These are phyloP conservation scores for Penicillium sp. DNA, from an alignment of 2,329 filamentous ascomycete species.

Conservation along the genomic window DNA sequence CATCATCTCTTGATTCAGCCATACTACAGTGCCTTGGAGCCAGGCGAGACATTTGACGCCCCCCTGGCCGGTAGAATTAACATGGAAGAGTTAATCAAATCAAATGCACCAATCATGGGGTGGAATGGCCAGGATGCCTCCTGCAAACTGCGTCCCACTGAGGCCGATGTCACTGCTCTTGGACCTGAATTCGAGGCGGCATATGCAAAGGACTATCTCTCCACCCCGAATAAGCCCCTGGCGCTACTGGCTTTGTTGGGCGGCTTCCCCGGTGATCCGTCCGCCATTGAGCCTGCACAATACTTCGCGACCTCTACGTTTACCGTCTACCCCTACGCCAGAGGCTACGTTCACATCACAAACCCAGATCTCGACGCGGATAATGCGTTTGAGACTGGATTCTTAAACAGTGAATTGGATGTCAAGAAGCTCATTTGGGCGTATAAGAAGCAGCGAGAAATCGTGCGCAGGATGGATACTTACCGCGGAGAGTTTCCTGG, in stretches of 20 bases:
- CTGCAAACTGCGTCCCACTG: conserved; percentile 71
- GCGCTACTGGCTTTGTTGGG: conserved; percentile 2
- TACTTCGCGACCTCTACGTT: conserved; percentile 2
- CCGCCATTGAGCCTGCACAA: background rate
- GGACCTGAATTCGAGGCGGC: conserved; percentile 66
- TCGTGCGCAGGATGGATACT: conserved; percentile 71
- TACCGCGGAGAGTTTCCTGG: conserved; percentile 69
- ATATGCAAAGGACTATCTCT: conserved; percentile 79
- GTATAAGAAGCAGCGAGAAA: conserved; percentile 79
- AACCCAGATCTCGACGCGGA: conserved; percentile 69
- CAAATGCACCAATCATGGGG: conserved; percentile 73
- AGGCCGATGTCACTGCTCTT: conserved; percentile 62
- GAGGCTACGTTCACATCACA: conserved; percentile 67
- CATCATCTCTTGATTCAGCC: conserved; percentile 68
- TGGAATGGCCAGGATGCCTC: conserved; percentile 79
- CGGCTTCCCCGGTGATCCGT: conserved; percentile 1
- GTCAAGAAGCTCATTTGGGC: conserved; percentile 84
- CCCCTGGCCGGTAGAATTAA: conserved; percentile 64
- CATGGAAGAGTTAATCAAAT: conserved; percentile 40
- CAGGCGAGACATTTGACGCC: conserved; percentile 75
- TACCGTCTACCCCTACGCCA: conserved; percentile 64
- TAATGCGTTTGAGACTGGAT: conserved; percentile 76
- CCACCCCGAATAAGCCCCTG: conserved; percentile 81
- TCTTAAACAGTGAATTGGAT: conserved; percentile 82
- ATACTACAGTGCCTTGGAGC: conserved; percentile 68